Conservation (phyloP, 495 filamentous ascomycete species). For the Penicillium silybi region DNA sequence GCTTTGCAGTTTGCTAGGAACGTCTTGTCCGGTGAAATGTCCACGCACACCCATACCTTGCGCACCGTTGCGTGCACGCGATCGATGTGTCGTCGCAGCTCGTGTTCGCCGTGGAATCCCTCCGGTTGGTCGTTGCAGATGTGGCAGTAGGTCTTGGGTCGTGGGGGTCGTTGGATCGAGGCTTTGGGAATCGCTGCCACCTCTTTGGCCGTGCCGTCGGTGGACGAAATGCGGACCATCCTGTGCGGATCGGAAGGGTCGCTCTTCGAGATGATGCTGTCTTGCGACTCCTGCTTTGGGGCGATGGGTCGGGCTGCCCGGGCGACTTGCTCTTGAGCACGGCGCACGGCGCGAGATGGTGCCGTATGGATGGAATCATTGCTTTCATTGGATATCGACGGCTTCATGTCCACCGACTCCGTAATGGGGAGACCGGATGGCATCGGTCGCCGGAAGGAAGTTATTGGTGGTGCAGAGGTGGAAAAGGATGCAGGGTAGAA, state of each 20-base stretch:
- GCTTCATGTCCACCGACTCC: conserved; percentile 31
- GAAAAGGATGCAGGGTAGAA: conserved; percentile 31
- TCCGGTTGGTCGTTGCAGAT: conserved; percentile 74
- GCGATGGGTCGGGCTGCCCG: conserved; percentile 43
- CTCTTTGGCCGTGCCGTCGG: conserved; percentile 56
- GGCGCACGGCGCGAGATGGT: conserved; percentile 37
- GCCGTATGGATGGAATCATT: conserved; percentile 24
- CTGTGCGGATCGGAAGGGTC: conserved; percentile 35
- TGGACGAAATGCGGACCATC: conserved; percentile 54
- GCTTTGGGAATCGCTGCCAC: conserved; percentile 64
- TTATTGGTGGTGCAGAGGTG: conserved; percentile 33
- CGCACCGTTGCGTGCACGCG: conserved; percentile 70
- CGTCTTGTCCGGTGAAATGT: conserved; percentile 53
- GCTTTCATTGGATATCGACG: conserved; percentile 32
- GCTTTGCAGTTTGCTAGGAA: conserved; percentile 86
- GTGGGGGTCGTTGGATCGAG: conserved; percentile 70
- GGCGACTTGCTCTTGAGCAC: conserved; percentile 42
- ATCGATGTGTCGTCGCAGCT: conserved; percentile 81
- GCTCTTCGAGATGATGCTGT: conserved; percentile 16
- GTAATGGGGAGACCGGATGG: conserved; percentile 12
- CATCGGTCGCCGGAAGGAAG: conserved; percentile 19
- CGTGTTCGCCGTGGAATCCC: conserved; percentile 91
- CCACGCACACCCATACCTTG: conserved; percentile 79
- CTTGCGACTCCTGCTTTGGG: conserved; percentile 36
- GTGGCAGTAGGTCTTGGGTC: conserved; percentile 70